Conservation (phyloP, 192 early-diverging fungal species). For the Piromyces sp. region DNA sequence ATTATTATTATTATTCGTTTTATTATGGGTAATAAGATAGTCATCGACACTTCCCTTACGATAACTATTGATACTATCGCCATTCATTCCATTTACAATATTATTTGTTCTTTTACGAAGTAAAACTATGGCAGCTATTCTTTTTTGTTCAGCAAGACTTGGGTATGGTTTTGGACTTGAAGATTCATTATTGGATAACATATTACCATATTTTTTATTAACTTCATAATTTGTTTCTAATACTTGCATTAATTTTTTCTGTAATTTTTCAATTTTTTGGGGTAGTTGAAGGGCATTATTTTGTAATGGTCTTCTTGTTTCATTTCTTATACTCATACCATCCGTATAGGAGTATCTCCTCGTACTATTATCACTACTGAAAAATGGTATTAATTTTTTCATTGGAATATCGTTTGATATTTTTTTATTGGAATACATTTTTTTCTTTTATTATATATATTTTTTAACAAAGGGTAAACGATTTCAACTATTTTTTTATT, state of each 20-base stretch:
- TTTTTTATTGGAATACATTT: not conserved
- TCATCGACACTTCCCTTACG: not conserved
- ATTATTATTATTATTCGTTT: too few relatives aligned
- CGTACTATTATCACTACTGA: not conserved
- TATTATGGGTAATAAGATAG: not conserved
- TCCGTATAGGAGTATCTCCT: not conserved
- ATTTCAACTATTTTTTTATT: too few relatives aligned
- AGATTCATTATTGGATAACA: not conserved
- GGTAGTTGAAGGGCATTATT: not conserved
- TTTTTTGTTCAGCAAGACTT: not conserved
- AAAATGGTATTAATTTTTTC: not conserved
- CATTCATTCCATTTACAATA: not conserved
- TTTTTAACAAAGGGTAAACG: too few relatives aligned
- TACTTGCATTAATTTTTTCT: not conserved
- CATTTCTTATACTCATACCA: not conserved
- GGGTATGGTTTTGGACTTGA: not conserved
- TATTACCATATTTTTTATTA: not conserved
- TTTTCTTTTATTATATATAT: not conserved
- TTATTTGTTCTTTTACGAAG: not conserved
- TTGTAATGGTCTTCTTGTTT: not conserved
- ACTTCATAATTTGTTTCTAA: not conserved
- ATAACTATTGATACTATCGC: not conserved
- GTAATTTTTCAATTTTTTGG: not conserved
- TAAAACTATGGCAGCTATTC: not conserved
- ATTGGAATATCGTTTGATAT: not conserved